Percentiles rank a stretch among this genome's conserved stretches.
Evolutionary conservation across 2,329 filamentous ascomycete species (phyloP).

Genomic region (Paecilomyces sp.): DNA sequence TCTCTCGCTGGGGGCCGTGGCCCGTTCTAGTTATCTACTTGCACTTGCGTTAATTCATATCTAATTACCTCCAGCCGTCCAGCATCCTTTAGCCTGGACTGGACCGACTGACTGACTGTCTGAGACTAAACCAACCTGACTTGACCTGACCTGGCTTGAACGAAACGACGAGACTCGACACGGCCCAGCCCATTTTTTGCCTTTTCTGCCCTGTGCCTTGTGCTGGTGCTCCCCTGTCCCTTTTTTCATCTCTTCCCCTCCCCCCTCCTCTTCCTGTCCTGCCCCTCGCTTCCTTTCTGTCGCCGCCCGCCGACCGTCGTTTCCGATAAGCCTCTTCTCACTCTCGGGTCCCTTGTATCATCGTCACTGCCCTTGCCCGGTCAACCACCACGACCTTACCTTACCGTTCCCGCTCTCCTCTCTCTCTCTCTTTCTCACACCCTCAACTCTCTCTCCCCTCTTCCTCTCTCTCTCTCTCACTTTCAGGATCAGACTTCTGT

Average conservation of each 20-base stretch:
- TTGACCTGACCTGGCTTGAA: no score
- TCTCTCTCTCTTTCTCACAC: neutral
- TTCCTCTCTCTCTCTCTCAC: neutral
- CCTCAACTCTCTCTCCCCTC: neutral
- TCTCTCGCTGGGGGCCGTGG: neutral
- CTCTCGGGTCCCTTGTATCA: conserved; percentile 8
- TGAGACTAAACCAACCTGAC: no score
- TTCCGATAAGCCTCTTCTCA: conserved; percentile 25
- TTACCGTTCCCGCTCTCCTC: conserved; percentile 5
- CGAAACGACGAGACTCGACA: neutral
- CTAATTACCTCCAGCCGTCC: no score
- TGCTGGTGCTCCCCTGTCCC: neutral
- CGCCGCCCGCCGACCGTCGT: conserved; percentile 17
- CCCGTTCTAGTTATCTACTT: neutral
- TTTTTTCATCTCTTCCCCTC: neutral
- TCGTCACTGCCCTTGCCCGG: conserved; percentile 16
- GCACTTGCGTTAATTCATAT: neutral
- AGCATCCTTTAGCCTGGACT: no score
- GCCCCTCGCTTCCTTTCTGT: conserved; percentile 13
- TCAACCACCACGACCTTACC: conserved; percentile 4
- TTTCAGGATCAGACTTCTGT: conserved; percentile 1
- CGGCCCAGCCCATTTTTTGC: neutral
- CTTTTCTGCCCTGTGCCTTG: neutral
- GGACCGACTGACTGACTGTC: no score
- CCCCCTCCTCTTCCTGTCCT: conserved; percentile 3